Percentiles rank a stretch among this genome's conserved stretches.
These are phyloP conservation scores for Vitis rotundifolia DNA, from an alignment of 164 flowering plant species.

Conservation along the genomic window DNA sequence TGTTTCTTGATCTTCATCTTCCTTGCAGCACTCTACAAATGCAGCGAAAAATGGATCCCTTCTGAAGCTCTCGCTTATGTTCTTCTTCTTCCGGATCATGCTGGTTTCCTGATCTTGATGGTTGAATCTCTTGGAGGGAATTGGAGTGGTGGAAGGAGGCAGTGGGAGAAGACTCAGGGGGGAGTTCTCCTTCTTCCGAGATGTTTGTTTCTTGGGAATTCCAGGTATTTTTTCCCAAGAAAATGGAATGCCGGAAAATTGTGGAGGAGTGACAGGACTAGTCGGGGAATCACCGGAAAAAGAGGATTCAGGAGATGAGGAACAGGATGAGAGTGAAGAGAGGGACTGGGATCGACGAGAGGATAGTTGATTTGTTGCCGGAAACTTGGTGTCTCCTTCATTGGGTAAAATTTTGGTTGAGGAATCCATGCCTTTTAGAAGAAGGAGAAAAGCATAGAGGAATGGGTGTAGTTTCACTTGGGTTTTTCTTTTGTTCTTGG, in stretches of 20 bases:
- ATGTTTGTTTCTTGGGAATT: conserved; percentile 43
- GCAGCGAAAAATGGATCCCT: conserved; percentile 63
- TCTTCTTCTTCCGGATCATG: background rate
- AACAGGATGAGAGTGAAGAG: too few species aligned
- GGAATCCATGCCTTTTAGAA: too few species aligned
- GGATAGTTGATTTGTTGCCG: too few species aligned
- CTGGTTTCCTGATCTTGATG: background rate
- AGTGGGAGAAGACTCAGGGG: conserved; percentile 28
- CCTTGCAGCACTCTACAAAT: conserved; percentile 48
- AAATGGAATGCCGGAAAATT: conserved; percentile 41
- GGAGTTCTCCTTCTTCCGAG: conserved; percentile 18
- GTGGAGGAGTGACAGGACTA: too few species aligned
- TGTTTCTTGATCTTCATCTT: conserved; percentile 9
- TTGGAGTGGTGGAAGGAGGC: conserved; percentile 39
- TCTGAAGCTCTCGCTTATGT: background rate
- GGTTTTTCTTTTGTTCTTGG: too few species aligned
- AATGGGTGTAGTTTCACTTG: too few species aligned
- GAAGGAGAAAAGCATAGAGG: too few species aligned
- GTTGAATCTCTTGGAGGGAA: conserved; percentile 13
- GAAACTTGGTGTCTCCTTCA: too few species aligned
- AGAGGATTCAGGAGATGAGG: too few species aligned
- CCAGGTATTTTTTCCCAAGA: conserved; percentile 73
- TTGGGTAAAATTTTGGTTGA: too few species aligned
- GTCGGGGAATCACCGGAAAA: too few species aligned
- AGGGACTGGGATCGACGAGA: too few species aligned